Percentiles rank a stretch among this genome's conserved stretches.
Evolutionary conservation across 2,329 filamentous ascomycete species (phyloP).

Genomic region (Zelopaecilomyces penicillatus): DNA sequence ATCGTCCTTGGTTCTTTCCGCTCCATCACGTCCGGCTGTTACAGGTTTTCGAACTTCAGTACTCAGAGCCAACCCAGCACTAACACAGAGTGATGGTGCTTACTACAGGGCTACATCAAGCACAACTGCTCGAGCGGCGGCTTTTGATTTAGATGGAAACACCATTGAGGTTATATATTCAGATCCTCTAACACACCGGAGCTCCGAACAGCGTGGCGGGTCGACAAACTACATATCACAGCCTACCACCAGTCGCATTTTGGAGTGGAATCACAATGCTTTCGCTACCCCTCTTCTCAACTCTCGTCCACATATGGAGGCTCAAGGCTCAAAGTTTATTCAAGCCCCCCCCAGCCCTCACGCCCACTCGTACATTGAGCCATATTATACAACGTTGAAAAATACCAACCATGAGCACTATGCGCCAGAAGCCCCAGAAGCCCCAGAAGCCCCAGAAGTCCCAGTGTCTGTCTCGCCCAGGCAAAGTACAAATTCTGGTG

Average conservation of each 20-base stretch:
- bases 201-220: slow-evolving; percentile 21
- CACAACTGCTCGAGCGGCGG: slow-evolving; percentile 36
- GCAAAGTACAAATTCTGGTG: slow-evolving; percentile 28
- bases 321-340: neutral
- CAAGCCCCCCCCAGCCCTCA: neutral
- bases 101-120: slow-evolving; percentile 16
- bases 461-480: slow-evolving; percentile 18
- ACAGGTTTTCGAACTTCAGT: slow-evolving; percentile 64
- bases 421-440: too few relatives aligned
- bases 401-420: neutral
- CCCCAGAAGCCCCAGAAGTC: slow-evolving; percentile 1
- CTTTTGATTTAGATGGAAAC: slow-evolving; percentile 76
- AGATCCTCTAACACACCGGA: slow-evolving; percentile 19
- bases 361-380: neutral
- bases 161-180: slow-evolving; percentile 67
- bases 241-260: slow-evolving; percentile 33
- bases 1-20: slow-evolving; percentile 57
- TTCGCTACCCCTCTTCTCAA: too few relatives aligned
- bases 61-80: slow-evolving; percentile 50
- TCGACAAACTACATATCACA: slow-evolving; percentile 26
- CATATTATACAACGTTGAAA: neutral
- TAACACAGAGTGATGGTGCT: too few relatives aligned
- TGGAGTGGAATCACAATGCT: slow-evolving; percentile 43
- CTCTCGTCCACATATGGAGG: neutral
- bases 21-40: slow-evolving; percentile 56